Evolutionary conservation across 345 rosid genomes (phyloP).

Genomic region (Salix koriyanagi): DNA sequence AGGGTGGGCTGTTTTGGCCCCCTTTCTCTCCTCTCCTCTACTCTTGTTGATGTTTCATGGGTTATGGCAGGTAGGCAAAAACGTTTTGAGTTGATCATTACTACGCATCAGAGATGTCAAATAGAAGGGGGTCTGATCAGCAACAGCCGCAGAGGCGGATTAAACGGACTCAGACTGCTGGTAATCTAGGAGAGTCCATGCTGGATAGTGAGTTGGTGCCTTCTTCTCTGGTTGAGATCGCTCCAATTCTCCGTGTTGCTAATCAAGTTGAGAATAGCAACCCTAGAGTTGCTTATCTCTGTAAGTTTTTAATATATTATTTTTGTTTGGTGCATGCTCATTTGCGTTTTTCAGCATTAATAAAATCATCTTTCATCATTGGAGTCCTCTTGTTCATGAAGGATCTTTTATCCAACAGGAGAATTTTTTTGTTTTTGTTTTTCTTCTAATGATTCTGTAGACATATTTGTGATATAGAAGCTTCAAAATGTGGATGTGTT

Average conservation of each 20-base stretch:
- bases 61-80: not conserved
- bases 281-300: constrained; percentile 93
- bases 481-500: not conserved
- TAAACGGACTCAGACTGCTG: constrained; percentile 81
- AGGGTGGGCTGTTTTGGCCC: too few relatives aligned
- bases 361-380: too few relatives aligned
- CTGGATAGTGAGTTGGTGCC: constrained; percentile 98
- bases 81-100: constrained; percentile 5
- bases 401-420: too few relatives aligned
- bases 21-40: too few relatives aligned
- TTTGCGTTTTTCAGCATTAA: not conserved
- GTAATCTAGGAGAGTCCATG: constrained; percentile 78
- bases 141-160: constrained; percentile 50
- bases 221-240: constrained; percentile 87
- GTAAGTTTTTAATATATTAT: constrained; percentile 41
- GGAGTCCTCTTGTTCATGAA: too few relatives aligned
- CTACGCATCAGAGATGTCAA: constrained; percentile 40
- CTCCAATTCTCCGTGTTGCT: constrained; percentile 99
- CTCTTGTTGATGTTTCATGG: not conserved
- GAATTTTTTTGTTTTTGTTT: too few relatives aligned
- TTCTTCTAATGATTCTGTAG: too few relatives aligned
- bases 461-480: too few relatives aligned
- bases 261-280: constrained; percentile 90
- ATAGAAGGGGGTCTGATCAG: constrained; percentile 38
- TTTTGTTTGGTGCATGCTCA: not conserved